Percentiles rank a stretch among this genome's conserved stretches.
Conservation (phyloP, 2,329 filamentous ascomycete species). For the Penicillium sp. region DNA sequence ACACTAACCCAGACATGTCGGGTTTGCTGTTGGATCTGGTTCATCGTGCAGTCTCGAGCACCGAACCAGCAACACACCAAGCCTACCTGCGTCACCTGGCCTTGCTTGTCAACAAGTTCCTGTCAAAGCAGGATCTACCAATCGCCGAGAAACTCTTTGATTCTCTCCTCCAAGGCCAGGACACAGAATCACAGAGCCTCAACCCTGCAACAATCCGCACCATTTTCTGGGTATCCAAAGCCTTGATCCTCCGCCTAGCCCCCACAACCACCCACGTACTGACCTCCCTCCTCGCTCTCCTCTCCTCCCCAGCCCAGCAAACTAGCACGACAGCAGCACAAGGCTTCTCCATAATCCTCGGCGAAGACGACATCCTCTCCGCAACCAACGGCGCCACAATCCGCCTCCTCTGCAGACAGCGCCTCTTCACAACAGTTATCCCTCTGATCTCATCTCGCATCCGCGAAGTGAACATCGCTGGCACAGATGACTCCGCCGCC, state of each 20-base stretch:
- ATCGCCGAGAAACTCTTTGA: conserved; percentile 35
- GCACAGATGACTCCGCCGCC: conserved; percentile 34
- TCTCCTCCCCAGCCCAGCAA: conserved; percentile 45
- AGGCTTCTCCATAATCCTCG: conserved; percentile 60
- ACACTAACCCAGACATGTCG: conserved; percentile 33
- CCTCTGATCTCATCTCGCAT: conserved; percentile 58
- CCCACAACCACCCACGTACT: conserved; percentile 53
- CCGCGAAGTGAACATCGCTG: conserved; percentile 40
- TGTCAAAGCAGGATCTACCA: conserved; percentile 35
- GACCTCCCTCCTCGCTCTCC: conserved; percentile 48
- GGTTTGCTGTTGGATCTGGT: conserved; percentile 39
- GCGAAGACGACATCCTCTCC: conserved; percentile 61
- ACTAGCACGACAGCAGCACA: conserved; percentile 55
- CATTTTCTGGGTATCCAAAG: conserved; percentile 62
- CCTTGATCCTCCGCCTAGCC: conserved; percentile 56
- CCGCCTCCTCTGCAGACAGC: conserved; percentile 63
- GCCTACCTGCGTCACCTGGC: conserved; percentile 46
- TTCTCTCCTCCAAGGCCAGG: conserved; percentile 27
- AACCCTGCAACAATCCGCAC: conserved; percentile 51
- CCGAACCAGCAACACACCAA: conserved; percentile 39
- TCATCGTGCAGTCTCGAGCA: conserved; percentile 31
- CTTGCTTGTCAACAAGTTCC: conserved; percentile 44
- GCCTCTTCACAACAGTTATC: conserved; percentile 60
- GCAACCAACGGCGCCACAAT: conserved; percentile 62
- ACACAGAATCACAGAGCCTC: conserved; percentile 23